Percentiles rank a stretch among this genome's conserved stretches.
Conservation (phyloP, 2,329 filamentous ascomycete genomes). For the Botrytis fragariae region DNA sequence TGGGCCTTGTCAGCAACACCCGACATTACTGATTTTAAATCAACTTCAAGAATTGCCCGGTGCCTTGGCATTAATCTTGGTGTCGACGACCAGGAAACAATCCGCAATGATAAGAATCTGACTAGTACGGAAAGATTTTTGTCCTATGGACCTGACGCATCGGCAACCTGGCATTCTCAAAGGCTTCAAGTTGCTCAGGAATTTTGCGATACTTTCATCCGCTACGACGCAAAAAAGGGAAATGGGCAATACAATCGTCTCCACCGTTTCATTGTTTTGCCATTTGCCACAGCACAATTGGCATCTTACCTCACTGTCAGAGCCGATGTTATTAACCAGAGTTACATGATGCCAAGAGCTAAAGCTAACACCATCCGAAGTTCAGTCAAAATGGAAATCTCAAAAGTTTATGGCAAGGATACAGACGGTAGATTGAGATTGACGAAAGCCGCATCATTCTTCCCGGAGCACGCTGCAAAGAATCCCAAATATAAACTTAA, state of each 20-base stretch:
- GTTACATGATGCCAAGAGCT: background rate
- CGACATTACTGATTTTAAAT: background rate
- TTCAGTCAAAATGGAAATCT: background rate
- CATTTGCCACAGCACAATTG: conserved; percentile 4
- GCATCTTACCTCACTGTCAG: background rate
- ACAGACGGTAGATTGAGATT: background rate
- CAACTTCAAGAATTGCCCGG: background rate
- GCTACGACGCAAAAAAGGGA: background rate
- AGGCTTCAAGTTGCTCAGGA: conserved; percentile 2
- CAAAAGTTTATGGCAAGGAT: background rate
- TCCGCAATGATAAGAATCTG: conserved; percentile 5
- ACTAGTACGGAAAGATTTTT: background rate
- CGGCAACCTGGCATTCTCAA: background rate
- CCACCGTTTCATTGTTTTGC: background rate
- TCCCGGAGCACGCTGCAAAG: background rate
- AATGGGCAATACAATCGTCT: background rate
- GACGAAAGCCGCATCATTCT: background rate
- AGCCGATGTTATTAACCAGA: background rate
- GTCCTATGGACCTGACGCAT: conserved; percentile 5
- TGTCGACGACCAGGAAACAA: background rate
- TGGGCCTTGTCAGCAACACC: conserved; percentile 16
- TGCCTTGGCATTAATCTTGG: conserved; percentile 13
- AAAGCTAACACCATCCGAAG: background rate
- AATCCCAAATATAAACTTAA: background rate
- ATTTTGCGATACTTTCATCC: background rate